Percentiles rank a stretch among this genome's conserved stretches.
Evolutionary conservation across 805 yeast genomes (phyloP).

Genomic region (Saccharomyces jurei): DNA sequence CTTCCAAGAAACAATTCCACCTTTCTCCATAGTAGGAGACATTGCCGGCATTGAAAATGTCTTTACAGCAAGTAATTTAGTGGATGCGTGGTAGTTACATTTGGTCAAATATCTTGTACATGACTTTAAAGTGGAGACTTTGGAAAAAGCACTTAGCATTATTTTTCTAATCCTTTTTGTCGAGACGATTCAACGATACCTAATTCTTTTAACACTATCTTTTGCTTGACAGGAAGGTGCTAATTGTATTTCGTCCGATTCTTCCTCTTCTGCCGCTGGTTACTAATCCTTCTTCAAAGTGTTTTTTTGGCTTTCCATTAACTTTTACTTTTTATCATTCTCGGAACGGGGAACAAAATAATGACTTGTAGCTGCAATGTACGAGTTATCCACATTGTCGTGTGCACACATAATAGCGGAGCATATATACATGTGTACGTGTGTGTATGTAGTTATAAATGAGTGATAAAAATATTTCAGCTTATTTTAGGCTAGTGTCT

Average conservation of each 20-base stretch:
- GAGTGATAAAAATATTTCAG: background rate
- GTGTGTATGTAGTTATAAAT: conserved; percentile 1
- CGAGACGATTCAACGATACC: background rate
- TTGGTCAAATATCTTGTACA: conserved; percentile 2
- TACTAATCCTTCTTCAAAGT: background rate
- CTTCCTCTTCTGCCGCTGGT: background rate
- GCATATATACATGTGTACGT: background rate
- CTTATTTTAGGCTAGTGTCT: background rate
- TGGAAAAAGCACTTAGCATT: background rate
- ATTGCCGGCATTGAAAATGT: conserved; percentile 92
- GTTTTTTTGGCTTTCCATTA: background rate
- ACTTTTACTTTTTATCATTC: background rate
- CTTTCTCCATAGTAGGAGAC: conserved; percentile 98
- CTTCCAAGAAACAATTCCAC: conserved; percentile 89
- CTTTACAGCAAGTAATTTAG: conserved; percentile 23
- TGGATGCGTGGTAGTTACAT: conserved; percentile 21
- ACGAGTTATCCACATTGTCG: background rate
- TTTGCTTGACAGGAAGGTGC: background rate
- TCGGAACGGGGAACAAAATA: background rate
- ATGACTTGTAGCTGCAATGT: background rate
- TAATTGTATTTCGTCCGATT: background rate
- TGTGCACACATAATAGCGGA: background rate
- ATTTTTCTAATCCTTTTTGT: background rate
- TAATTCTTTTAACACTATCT: background rate
- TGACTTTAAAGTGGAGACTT: background rate